Percentiles rank a stretch among this genome's conserved stretches.
Evolutionary conservation across 1,284 basidiomycete genomes (phyloP).

Genomic region (Heterobasidion annosum): DNA sequence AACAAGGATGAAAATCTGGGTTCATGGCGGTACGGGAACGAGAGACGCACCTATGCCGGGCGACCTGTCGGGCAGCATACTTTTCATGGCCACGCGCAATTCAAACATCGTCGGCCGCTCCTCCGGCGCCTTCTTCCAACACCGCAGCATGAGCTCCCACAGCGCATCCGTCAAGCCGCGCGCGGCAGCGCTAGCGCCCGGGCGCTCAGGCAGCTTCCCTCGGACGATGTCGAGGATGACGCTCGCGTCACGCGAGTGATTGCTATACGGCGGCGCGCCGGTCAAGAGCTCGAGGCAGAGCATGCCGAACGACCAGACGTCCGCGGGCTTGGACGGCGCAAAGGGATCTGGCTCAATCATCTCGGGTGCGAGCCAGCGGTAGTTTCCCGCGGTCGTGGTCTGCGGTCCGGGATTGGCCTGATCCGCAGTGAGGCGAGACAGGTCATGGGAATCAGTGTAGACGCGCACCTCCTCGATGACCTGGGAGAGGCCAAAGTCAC

Average conservation of each 20-base stretch:
- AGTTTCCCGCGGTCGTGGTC: constrained; percentile 12
- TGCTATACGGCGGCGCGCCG: constrained; percentile 25
- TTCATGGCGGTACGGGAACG: too few species aligned
- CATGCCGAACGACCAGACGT: constrained; percentile 38
- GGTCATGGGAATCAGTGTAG: not conserved
- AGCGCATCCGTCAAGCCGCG: constrained; percentile 25
- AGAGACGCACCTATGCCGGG: too few species aligned
- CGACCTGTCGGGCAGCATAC: not conserved
- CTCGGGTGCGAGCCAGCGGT: constrained; percentile 33
- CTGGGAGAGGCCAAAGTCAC: constrained; percentile 32
- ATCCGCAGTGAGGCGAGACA: not conserved
- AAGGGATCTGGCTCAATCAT: constrained; percentile 12
- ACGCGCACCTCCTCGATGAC: constrained; percentile 23
- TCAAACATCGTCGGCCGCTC: constrained; percentile 28
- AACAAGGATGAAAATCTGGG: too few species aligned
- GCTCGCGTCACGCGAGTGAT: constrained; percentile 18
- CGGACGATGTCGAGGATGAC: constrained; percentile 22
- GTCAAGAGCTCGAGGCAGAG: constrained; percentile 33
- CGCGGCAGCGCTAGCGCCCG: constrained; percentile 10
- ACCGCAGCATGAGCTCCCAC: constrained; percentile 29
- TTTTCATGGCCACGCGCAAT: constrained; percentile 12
- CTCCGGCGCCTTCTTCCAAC: constrained; percentile 28
- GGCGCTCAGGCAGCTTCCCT: constrained; percentile 22
- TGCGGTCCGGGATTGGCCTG: constrained; percentile 4
- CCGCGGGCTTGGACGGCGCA: constrained; percentile 24